Base-by-base conservation (phyloP, 306 rosid genomes). In the Vigna radiata region DNA sequence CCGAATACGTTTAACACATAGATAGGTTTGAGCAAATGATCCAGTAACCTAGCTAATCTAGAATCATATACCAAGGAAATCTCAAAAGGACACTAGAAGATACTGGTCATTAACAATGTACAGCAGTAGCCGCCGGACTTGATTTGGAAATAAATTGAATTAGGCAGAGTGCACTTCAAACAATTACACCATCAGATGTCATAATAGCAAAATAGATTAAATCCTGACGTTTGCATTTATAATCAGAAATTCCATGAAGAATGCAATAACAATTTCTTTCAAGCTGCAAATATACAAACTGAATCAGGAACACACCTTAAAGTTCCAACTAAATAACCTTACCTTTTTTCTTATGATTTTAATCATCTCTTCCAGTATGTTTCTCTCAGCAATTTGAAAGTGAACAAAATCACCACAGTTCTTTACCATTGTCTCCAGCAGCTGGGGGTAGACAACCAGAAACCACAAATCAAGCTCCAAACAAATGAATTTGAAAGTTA, bases 401-500 rank as follows among this genome's bases (percentile, higher is more conserved):
- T 96, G 99, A 77, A 91, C 88, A 74, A 77, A 81, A 39, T 96
- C 98, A 83, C 99, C 99, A 75, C 98, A 96, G 81, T 96, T 96
- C 94, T 96, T 96, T 82, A 96, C 99, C 99, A 96, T 90, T 33
- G 99, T 96, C 85, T 96, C 99, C 82, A 96, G 82, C 39, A 96
- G 98, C 99, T 96, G 83, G 84, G 75, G 66, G 58, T 10, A 61
- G 31, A 70, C 70, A 72, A 81, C 43, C 39, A 77, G 73, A 83
- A 68, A 76, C 73, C 76, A 72, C 66, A 56, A 85, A 82, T 84
- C 75, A 77, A 81, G 58, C 29, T 50, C 60, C 55, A 65, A 15
- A 83, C 11, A 43, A 47, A 63, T 39, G 19, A 65, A 43, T 10
- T 54, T 19, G 44, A 71, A 81, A 61, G 37, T 44, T 4, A 72